These are phyloP conservation scores for Apophysomyces ossiformis DNA, from an alignment of 371 early-diverging fungal species.

Conservation along the genomic window DNA sequence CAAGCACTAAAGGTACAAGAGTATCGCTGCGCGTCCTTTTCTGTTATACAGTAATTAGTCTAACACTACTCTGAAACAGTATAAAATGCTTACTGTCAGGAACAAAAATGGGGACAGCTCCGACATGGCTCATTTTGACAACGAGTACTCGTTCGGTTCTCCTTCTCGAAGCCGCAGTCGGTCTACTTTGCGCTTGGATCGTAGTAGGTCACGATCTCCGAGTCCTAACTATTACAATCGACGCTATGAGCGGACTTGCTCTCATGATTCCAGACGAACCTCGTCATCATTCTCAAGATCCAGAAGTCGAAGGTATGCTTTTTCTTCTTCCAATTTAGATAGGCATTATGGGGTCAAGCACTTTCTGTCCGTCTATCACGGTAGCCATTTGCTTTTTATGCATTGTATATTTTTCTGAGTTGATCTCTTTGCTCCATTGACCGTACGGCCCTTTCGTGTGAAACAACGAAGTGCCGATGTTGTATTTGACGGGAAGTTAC, in stretches of 20 bases:
- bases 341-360: not conserved
- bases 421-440: slow-evolving; percentile 9
- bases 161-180: slow-evolving; percentile 22
- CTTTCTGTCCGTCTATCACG: slow-evolving; percentile 9
- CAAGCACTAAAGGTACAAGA: not conserved
- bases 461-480: slow-evolving; percentile 14
- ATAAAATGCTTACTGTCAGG: not conserved
- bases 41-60: not conserved
- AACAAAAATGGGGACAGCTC: not conserved
- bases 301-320: slow-evolving; percentile 36
- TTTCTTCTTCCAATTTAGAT: not conserved
- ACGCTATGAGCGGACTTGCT: slow-evolving; percentile 22
- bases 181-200: slow-evolving; percentile 27
- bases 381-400: not conserved
- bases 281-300: slow-evolving; percentile 42
- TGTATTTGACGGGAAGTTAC: slow-evolving; percentile 12
- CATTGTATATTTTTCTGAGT: not conserved
- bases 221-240: slow-evolving; percentile 20
- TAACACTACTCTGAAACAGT: not conserved
- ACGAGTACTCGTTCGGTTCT: slow-evolving; percentile 13
- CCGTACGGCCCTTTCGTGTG: slow-evolving; percentile 8
- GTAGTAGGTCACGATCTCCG: slow-evolving; percentile 30
- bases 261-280: slow-evolving; percentile 32
- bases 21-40: not conserved
- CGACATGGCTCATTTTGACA: not conserved